Evolutionary conservation across 2,329 filamentous ascomycete genomes (phyloP).

Genomic region (Colletotrichum spaethianum): DNA sequence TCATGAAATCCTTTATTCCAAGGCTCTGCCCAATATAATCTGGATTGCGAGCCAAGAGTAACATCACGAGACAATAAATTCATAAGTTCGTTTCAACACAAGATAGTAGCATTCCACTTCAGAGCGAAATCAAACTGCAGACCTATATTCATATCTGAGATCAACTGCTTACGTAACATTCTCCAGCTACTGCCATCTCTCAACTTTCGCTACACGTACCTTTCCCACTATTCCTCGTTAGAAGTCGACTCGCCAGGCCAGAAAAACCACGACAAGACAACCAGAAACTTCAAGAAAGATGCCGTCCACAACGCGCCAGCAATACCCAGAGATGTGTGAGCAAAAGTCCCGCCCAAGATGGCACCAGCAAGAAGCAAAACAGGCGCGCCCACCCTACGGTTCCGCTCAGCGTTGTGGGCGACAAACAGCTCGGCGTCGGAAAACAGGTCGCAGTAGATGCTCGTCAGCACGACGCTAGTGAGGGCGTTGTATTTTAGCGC

Average conservation of each 20-base stretch:
- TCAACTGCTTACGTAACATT: too few species aligned
- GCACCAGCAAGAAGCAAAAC: constrained; percentile 65
- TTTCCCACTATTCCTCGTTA: constrained; percentile 46
- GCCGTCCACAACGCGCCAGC: constrained; percentile 73
- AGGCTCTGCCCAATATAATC: too few species aligned
- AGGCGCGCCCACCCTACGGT: constrained; percentile 65
- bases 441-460: constrained; percentile 86
- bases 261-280: constrained; percentile 71
- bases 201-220: neutral
- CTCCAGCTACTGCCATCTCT: neutral
- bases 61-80: too few species aligned
- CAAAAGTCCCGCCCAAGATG: constrained; percentile 64
- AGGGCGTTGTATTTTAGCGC: constrained; percentile 78
- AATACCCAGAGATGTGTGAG: constrained; percentile 63
- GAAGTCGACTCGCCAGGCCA: constrained; percentile 66
- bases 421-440: constrained; percentile 70
- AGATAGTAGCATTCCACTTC: too few species aligned
- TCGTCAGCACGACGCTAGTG: constrained; percentile 85
- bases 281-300: constrained; percentile 67
- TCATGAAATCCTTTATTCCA: too few species aligned
- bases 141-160: too few species aligned
- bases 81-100: too few species aligned
- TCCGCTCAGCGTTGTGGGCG: constrained; percentile 62
- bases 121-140: too few species aligned
- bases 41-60: too few species aligned